Base-by-base conservation (phyloP, 805 yeast species). In the Lipomyces spencermartinsiae region DNA sequence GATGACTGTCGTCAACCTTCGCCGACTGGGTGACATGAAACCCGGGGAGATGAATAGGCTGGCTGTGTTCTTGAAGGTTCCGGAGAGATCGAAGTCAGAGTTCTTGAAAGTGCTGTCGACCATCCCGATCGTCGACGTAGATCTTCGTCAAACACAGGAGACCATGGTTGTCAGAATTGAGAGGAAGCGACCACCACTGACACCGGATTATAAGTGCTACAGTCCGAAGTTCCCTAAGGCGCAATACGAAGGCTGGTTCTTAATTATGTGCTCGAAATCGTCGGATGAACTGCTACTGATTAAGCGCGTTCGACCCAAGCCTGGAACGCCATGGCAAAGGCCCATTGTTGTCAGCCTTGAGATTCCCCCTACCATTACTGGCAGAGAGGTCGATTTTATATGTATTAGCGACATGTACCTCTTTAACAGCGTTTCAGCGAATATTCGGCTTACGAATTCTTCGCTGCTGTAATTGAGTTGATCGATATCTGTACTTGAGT, bases 201-300 rank as follows among this genome's bases (percentile, higher is more conserved):
- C 84, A 70, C 80, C 81, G 2, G 93, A 89, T 58, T 90, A 87
- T 80, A 86, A 85, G 71, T 85, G 92, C 62, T 87, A 88, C 74
- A 83, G 93, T 66, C 94, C 96, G 1, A 86, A 85, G 73, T 95
- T 91, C 80, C 97, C 97, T 58, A 94, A 95, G 78, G 82, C 88
- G 1, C 99, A 95, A 78, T 89, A 92, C 74, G 98, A 95, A 76
- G 87, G 96, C 0, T 95, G 99, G 98, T 92, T 94, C 77, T 84
- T 88, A 9, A 85, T 94, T 59, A 73, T 88, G 9, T 80, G 85
- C 68, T 86, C 87, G 69, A 78, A 79, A 34, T 78, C 80, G 6
- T 80, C 78, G 1, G 84, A 84, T 58, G 91, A 88, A 74, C 76
- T 94, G 34, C 78, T 84, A 51, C 82, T 89, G 55, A 80, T 94